These are phyloP conservation scores for Calocybe gambosa DNA, from an alignment of 1,284 basidiomycete species.

Conservation along the genomic window DNA sequence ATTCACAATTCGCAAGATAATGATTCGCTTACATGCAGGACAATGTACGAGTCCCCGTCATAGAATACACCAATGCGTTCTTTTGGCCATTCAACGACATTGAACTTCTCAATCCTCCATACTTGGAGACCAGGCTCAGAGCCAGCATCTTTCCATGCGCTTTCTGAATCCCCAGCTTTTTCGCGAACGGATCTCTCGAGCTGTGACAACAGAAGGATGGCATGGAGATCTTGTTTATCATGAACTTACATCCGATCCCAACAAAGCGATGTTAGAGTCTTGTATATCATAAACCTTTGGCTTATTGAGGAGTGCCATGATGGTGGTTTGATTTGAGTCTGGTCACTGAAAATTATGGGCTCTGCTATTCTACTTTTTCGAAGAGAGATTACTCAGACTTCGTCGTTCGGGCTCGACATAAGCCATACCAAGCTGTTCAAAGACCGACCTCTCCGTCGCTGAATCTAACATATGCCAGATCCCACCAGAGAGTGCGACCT, in stretches of 20 bases:
- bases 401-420: slow-evolving; percentile 33
- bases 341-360: background rate
- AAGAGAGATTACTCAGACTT: background rate
- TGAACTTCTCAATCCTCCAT: slow-evolving; percentile 58
- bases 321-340: background rate
- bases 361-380: background rate
- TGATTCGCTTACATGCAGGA: slow-evolving; percentile 41
- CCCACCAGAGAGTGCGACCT: slow-evolving; percentile 17
- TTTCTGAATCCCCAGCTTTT: slow-evolving; percentile 38
- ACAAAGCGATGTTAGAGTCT: slow-evolving; percentile 55
- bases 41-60: slow-evolving; percentile 49
- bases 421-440: slow-evolving; percentile 37
- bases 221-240: background rate
- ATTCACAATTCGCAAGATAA: background rate
- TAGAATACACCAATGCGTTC: slow-evolving; percentile 40
- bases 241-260: slow-evolving; percentile 51
- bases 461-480: slow-evolving; percentile 40
- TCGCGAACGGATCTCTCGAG: slow-evolving; percentile 53
- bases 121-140: slow-evolving; percentile 38
- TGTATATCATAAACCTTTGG: slow-evolving; percentile 49
- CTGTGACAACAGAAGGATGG: slow-evolving; percentile 26
- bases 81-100: slow-evolving; percentile 47
- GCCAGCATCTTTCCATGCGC: slow-evolving; percentile 48
- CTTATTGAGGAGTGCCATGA: slow-evolving; percentile 39
- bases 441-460: slow-evolving; percentile 38